Base-by-base conservation (phyloP, 2,329 filamentous ascomycete genomes). In the Colletotrichum chrysophilum region DNA sequence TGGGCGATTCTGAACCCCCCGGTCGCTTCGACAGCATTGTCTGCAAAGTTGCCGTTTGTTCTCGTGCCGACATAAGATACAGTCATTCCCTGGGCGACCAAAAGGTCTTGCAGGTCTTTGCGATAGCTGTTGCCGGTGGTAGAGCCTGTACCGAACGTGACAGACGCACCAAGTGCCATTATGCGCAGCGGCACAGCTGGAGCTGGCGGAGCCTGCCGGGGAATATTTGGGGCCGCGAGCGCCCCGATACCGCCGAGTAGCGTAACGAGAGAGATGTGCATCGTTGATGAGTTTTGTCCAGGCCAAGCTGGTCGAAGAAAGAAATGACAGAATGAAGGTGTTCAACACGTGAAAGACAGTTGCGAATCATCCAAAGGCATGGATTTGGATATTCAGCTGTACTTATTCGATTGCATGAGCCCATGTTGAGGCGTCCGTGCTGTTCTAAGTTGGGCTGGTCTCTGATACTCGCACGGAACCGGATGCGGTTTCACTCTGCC, bases 61-160 rank as follows among this genome's bases (percentile, higher is more conserved):
- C 43, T 64, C 4, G 74, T 73, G 4, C 74, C 70, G 1, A 75
- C 74, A 13, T 68, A 75, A 4, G 74, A 55, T 16, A 68, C 70
- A 13, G 58, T 73, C 34, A 75, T 60, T 13, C 74, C 74, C 26
- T 75, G 34, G 3, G 70, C 24, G 2, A 73, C 64, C 9, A 75
- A 64, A 4, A 69, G 32, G n/a, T 78, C 76, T 38, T 81, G 80
- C 3, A 87, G 80, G 38, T 76, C 72, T 48, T 79, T 77, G 36
- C 85, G 84, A 80, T 86, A 87, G 48, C 85, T 85, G 77, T 86
- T 85, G 66, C 80, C 81, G 60, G 80, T 80, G 1, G 81, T 78
- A 2, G 83, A 85, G 3, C 73, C 74, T 10, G 65, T 43, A n/a
- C 74, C 74, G n/a, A 75, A 75, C 0, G 74, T 73, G 9, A 75